Base-by-base conservation (phyloP, 306 rosid species). In the Cucurbita argyrosperma region DNA sequence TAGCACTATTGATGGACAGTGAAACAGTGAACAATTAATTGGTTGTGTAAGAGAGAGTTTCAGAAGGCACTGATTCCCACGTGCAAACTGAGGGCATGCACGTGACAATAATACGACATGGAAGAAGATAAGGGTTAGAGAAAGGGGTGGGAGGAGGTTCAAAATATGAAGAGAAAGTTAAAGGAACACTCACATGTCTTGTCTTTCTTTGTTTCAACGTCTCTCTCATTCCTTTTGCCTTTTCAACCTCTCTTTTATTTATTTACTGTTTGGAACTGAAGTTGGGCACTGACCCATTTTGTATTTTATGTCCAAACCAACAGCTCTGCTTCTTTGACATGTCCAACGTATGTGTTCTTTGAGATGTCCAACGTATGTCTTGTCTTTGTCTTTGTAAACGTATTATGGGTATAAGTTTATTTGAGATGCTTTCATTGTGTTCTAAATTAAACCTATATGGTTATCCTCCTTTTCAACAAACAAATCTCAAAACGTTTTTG, bases 221-320 rank as follows among this genome's bases (percentile, higher is more conserved):
- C 80, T 80, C 83, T 64, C 86, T 87, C 82, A 86, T 88, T 88
- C 90, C 87, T 84, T 86, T 84, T 88, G 90, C 88, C 89, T 82
- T 84, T 81, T 52, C 46, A 38, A 10, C 54, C 62, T 78, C 80
- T 76, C 40, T 14, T 77, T 82, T 55, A 21, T 51, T 68, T 63
- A 57, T 58, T 77, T 78, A 82, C 84, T 18, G 81, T 72, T 72
- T 75, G 49, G 4, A 78, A 85, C 86, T 88, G 78, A 80, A 83
- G 87, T 83, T 77, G 71, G 64, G 83, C 58, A 39, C 73, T 70
- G 80, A 69, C 76, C 73, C 78, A 45, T 77, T 77, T 64, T 39
- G 16, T 64, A 40, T 64, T 64, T 35, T 18, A 12, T 40, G 9
- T 15, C 7, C 16, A 63, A 63, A 16, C 50, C 8, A 38, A 39